Evolutionary conservation across 2,329 filamentous ascomycete genomes (phyloP).

Genomic region (Fusarium sp.): DNA sequence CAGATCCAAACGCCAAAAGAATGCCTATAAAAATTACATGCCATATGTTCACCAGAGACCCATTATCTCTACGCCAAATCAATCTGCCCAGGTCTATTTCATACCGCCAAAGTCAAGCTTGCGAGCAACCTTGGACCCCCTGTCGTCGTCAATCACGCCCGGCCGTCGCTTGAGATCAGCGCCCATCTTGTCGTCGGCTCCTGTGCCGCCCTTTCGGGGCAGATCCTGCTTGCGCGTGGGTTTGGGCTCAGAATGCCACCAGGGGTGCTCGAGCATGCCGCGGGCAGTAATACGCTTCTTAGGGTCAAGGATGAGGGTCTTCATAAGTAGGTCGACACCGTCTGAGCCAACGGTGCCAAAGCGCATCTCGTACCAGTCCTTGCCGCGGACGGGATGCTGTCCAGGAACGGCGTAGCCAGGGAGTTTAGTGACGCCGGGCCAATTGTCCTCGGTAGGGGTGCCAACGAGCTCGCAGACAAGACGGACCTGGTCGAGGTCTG

Average conservation of each 20-base stretch:
- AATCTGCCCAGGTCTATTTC: slow-evolving; percentile 21
- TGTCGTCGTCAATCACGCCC: slow-evolving; percentile 78
- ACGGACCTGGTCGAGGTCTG: slow-evolving; percentile 87
- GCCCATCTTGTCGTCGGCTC: slow-evolving; percentile 81
- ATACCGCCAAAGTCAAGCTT: slow-evolving; percentile 82
- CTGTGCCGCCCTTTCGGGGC: slow-evolving; percentile 81
- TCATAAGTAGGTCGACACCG: slow-evolving; percentile 90
- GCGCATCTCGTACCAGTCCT: slow-evolving; percentile 79
- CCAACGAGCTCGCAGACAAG: slow-evolving; percentile 89
- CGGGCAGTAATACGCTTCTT: slow-evolving; percentile 83
- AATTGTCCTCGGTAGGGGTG: slow-evolving; percentile 93
- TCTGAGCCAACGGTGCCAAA: slow-evolving; percentile 86
- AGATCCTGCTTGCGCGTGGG: slow-evolving; percentile 87
- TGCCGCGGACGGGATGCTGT: slow-evolving; percentile 73
- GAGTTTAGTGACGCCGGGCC: slow-evolving; percentile 90
- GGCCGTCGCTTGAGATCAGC: slow-evolving; percentile 83
- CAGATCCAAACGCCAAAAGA: slow-evolving; percentile 31
- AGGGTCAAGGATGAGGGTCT: slow-evolving; percentile 89
- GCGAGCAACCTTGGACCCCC: slow-evolving; percentile 83
- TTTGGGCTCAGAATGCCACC: slow-evolving; percentile 87
- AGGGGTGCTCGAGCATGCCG: slow-evolving; percentile 84
- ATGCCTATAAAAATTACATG: slow-evolving; percentile 24
- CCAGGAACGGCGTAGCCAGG: slow-evolving; percentile 84
- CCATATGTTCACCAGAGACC: slow-evolving; percentile 10
- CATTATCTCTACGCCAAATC: slow-evolving; percentile 1